Conservation (phyloP, 257 asterid genomes). For the Perilla frutescens region DNA sequence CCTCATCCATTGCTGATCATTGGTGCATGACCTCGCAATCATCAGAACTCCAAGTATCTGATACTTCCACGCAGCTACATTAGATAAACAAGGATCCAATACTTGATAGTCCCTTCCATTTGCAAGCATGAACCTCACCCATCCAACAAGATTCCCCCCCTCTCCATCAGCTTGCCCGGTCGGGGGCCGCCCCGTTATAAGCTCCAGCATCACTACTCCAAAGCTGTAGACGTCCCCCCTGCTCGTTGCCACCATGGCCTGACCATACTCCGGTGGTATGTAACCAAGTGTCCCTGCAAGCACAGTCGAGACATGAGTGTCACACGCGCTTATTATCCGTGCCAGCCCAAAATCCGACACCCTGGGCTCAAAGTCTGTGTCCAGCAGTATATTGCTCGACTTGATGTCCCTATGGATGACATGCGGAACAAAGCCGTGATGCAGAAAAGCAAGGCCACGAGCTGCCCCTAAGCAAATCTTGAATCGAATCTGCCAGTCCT, state of each 20-base stretch:
- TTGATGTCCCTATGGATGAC: constrained; percentile 84
- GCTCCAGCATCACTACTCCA: constrained; percentile 86
- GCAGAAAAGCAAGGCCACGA: constrained; percentile 72
- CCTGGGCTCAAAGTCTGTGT: constrained; percentile 57
- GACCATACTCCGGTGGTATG: constrained; percentile 89
- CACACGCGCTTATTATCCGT: constrained; percentile 79
- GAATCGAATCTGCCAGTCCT: constrained; percentile 71
- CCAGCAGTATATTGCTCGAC: constrained; percentile 75
- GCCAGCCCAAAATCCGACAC: constrained; percentile 89
- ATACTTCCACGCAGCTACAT: constrained; percentile 36
- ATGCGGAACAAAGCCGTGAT: constrained; percentile 82
- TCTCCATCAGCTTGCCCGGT: constrained; percentile 78
- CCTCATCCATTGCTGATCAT: constrained; percentile 73
- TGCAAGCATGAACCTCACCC: constrained; percentile 74
- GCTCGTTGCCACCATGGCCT: constrained; percentile 75
- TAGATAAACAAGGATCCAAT: constrained; percentile 43
- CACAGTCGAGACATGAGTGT: constrained; percentile 74
- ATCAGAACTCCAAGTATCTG: constrained; percentile 65
- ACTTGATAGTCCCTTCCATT: constrained; percentile 51
- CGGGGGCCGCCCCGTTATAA: constrained; percentile 72
- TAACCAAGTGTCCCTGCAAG: constrained; percentile 86
- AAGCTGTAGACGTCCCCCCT: constrained; percentile 86
- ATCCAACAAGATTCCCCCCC: constrained; percentile 91
- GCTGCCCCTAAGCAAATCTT: constrained; percentile 78
- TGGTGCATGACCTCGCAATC: constrained; percentile 69